Evolutionary conservation across 108 stramenopile species (phyloP), one percentile per base, ranked within the genome.

Genomic region (Cyclotella cryptica): DNA sequence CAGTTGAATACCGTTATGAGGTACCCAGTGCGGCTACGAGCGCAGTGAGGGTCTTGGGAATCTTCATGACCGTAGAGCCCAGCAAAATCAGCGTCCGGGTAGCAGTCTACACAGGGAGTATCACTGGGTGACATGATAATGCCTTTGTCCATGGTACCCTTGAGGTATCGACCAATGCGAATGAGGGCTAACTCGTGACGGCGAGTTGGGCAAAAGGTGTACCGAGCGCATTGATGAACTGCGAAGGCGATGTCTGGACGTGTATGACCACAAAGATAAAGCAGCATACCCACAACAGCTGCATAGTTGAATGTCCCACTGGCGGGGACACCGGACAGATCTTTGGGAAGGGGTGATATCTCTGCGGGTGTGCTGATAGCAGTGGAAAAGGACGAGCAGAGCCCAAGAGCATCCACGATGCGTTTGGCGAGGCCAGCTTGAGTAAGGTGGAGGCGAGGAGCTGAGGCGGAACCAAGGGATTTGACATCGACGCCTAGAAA

Each of bases 11-110:
- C 17, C 21, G 1, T 27, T 55, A 88, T 78, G 49, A 88, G 49
- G 47, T 82, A 86, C 19, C 88, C 88, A 54, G 85, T 86, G 8
- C 85, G 71, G 35, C 85, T 86, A 18, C 77, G 15, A 11, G 8
- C 77, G 12, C 54, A 22, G n/a, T 18, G 54, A 18, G 14, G n/a
- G 54, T n/a, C 8, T n/a, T n/a, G n/a, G n/a, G n/a, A n/a, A n/a
- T n/a, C n/a, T n/a, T n/a, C n/a, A n/a, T n/a, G n/a, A n/a, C n/a
- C n/a, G n/a, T n/a, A n/a, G n/a, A n/a, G n/a, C n/a, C n/a, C n/a
- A n/a, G n/a, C n/a, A n/a, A n/a, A n/a, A n/a, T n/a, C n/a, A n/a
- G n/a, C n/a, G n/a, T n/a, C n/a, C n/a, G n/a, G n/a, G n/a, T n/a
- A n/a, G n/a, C n/a, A n/a, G n/a, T 55, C 54, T 55, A 88, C 27